Evolutionary conservation across 2,329 filamentous ascomycete genomes (phyloP).

Genomic region (Hypoxylon sp.): DNA sequence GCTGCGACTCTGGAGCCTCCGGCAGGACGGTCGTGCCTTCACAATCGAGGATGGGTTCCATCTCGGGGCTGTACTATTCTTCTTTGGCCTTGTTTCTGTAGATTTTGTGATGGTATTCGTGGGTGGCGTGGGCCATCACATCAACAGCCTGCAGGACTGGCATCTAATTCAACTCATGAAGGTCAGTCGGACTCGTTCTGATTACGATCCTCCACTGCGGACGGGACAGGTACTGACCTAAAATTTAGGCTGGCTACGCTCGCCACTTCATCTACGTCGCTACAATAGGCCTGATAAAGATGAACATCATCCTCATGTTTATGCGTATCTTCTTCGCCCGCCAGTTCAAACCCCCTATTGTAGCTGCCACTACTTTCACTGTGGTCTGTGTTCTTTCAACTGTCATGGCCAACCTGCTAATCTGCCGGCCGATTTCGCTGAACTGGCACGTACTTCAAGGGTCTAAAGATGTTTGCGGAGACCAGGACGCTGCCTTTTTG

Average conservation of each 20-base stretch:
- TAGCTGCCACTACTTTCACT: conserved; percentile 35
- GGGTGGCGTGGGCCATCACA: conserved; percentile 37
- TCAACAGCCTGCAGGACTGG: conserved; percentile 48
- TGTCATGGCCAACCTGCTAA: conserved; percentile 31
- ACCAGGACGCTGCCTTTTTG: conserved; percentile 33
- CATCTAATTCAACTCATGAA: conserved; percentile 40
- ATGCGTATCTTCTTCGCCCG: conserved; percentile 38
- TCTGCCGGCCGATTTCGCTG: conserved; percentile 43
- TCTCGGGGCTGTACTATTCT: conserved; percentile 32
- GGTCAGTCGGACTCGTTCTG: conserved; percentile 21
- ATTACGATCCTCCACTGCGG: neutral
- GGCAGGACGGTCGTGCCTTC: conserved; percentile 28
- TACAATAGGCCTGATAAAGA: conserved; percentile 36
- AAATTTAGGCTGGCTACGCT: conserved; percentile 33
- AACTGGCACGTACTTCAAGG: conserved; percentile 45
- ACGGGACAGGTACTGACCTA: conserved; percentile 3
- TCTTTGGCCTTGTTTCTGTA: conserved; percentile 34
- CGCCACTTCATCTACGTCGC: conserved; percentile 36
- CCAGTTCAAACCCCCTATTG: conserved; percentile 32
- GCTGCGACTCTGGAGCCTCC: conserved; percentile 38
- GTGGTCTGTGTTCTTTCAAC: conserved; percentile 37
- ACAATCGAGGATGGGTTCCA: conserved; percentile 36
- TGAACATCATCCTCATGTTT: conserved; percentile 41
- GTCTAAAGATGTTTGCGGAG: conserved; percentile 34
- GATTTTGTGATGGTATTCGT: conserved; percentile 33